phyloP scores from a whole-genome alignment of 2,329 filamentous ascomycete species.

The Trichocomaceae sp. region DNA sequence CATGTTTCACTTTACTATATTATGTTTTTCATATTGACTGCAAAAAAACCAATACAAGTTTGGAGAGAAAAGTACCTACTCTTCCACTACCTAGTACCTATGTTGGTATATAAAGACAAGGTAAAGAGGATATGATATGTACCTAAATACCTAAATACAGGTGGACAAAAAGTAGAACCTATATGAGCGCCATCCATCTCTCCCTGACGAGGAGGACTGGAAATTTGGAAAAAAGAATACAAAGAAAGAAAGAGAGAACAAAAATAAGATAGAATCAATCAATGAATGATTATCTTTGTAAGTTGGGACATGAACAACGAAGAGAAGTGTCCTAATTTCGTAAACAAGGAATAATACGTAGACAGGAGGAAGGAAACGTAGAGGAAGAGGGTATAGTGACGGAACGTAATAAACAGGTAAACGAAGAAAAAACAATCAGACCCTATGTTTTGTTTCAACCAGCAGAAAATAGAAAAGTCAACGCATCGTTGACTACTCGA shows the following conservation, averaged over 20 bases:
- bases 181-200: background rate
- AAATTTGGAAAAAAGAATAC: background rate
- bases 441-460: background rate
- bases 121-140: background rate
- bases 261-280: background rate
- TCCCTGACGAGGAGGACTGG: background rate
- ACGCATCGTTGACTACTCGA: background rate
- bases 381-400: background rate
- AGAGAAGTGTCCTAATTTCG: constrained; percentile 5
- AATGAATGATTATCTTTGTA: background rate
- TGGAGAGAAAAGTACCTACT: too few species aligned
- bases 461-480: background rate
- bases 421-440: background rate
- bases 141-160: background rate
- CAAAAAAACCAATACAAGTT: too few species aligned
- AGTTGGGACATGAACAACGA: background rate
- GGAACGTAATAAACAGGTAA: background rate
- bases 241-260: background rate
- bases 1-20: constrained; percentile 3
- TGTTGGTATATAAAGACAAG: too few species aligned
- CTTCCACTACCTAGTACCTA: too few species aligned
- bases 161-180: background rate
- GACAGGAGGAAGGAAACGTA: background rate
- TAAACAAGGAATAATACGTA: background rate
- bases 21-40: background rate